Evolutionary conservation across 805 yeast genomes (phyloP).

Genomic region (Saturnispora mendoncae): DNA sequence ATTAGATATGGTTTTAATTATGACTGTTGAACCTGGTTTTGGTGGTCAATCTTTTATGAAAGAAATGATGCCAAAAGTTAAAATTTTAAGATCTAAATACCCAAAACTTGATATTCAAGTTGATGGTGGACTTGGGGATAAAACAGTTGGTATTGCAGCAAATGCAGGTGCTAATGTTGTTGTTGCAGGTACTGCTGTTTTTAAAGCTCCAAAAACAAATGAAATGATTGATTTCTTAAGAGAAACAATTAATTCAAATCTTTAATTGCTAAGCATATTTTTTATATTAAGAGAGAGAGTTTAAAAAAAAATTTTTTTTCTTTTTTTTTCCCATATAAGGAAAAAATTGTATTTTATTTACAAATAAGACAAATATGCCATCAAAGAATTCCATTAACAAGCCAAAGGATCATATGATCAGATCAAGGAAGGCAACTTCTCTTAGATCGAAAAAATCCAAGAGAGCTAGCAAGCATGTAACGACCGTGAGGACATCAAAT

Average conservation of each 20-base stretch:
- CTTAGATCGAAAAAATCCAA: slow-evolving; percentile 35
- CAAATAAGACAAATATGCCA: slow-evolving; percentile 44
- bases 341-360: not conserved
- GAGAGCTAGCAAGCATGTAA: slow-evolving; percentile 5
- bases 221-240: slow-evolving; percentile 67
- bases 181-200: slow-evolving; percentile 94
- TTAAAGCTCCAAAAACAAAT: slow-evolving; percentile 71
- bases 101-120: slow-evolving; percentile 87
- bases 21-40: slow-evolving; percentile 99
- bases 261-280: not conserved
- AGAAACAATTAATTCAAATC: slow-evolving; percentile 43
- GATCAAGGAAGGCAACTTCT: slow-evolving; percentile 42
- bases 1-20: slow-evolving; percentile 89
- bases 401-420: slow-evolving; percentile 53
- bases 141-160: slow-evolving; percentile 82
- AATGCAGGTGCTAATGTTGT: slow-evolving; percentile 96
- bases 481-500: slow-evolving; percentile 10
- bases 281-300: not conserved
- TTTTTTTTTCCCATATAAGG: not conserved
- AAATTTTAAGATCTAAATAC: slow-evolving; percentile 56
- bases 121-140: slow-evolving; percentile 91
- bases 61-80: slow-evolving; percentile 94
- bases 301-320: slow-evolving; percentile 4
- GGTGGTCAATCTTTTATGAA: slow-evolving; percentile 97
- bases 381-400: slow-evolving; percentile 75